Base-by-base conservation (phyloP, 192 early-diverging fungal species). In the Obelidium mucronatum region DNA sequence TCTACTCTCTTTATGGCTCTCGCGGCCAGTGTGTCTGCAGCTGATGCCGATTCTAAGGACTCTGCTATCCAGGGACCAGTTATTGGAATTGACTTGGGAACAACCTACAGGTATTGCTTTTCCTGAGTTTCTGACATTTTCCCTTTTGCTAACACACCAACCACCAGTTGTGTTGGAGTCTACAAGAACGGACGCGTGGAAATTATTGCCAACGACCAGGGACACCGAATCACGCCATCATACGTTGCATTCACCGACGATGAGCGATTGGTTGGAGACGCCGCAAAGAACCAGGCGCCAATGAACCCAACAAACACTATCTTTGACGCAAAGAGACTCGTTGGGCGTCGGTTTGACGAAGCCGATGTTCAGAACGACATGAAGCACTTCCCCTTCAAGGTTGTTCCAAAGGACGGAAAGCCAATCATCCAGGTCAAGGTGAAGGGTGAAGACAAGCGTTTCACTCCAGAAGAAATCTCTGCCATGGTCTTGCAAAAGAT, bases 161-260 rank as follows among this genome's bases (percentile, higher is more conserved):
- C 30, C 11, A 56, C 4, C 36, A 65, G 36, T 54, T 53, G 62
- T 54, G 95, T 97, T 31, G 96, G 92, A 79, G 93, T 98, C 58
- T 94, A 89, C 88, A 90, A 94, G 88, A 92, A 97, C 84, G 95
- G 93, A 66, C 90, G 91, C 70, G 96, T 99, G 66, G 97, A 99
- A 84, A 97, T 99, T 83, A 95, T 98, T 78, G 94, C 96, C 74
- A 96, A 98, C 91, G 96, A 98, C 81, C 94, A 96, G 81, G 95
- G 95, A 79, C 86, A 94, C 88, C 94, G 95, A 84, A 96, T 96
- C 78, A 97, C 94, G 40, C 94, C 95, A 24, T 97, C 95, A 61
- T 97, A 94, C 84, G 95, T 97, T 70, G 94, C 90, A 62, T 97
- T 97, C 78, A 94, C 94, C 71, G 90, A 96, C 63, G 91, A 92